phyloP scores from a whole-genome alignment of 2,329 filamentous ascomycete species.

The Trichoderma polysporum region DNA sequence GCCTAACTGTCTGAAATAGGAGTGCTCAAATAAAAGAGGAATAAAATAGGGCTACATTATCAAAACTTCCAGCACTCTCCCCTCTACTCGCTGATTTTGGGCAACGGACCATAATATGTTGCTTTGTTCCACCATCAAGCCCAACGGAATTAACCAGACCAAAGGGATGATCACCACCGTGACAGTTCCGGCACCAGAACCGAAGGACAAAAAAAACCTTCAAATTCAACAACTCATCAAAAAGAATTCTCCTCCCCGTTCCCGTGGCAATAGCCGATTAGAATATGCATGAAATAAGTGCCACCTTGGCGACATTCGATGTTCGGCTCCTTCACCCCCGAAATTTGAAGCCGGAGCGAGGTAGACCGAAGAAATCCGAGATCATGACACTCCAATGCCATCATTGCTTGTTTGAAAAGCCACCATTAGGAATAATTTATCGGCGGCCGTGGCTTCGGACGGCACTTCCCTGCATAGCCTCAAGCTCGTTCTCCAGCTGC shows the following conservation, averaged over 20 bases:
- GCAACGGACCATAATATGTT: constrained; percentile 20
- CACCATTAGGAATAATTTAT: constrained; percentile 48
- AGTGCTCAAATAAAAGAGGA: constrained; percentile 35
- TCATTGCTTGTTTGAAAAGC: constrained; percentile 26
- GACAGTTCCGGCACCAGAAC: constrained; percentile 30
- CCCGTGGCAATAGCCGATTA: constrained; percentile 25
- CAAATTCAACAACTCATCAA: constrained; percentile 10
- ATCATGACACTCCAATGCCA: constrained; percentile 32
- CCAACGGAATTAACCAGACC: constrained; percentile 29
- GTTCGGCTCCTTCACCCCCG: constrained; percentile 37
- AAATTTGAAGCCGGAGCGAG: constrained; percentile 35
- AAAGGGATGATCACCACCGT: constrained; percentile 28
- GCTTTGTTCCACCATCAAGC: constrained; percentile 27
- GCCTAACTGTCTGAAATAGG: constrained; percentile 35
- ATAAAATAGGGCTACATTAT: constrained; percentile 39
- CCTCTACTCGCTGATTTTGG: constrained; percentile 22
- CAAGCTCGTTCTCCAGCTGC: constrained; percentile 87
- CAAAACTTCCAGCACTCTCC: constrained; percentile 32
- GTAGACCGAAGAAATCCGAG: constrained; percentile 17
- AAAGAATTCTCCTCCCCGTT: background rate
- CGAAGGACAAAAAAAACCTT: constrained; percentile 19
- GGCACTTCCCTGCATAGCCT: constrained; percentile 86
- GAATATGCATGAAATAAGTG: constrained; percentile 34
- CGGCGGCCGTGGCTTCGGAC: constrained; percentile 91
- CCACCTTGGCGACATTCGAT: constrained; percentile 33